phyloP scores from a whole-genome alignment of 2,329 filamentous ascomycete genomes.

The Daldinia sp. region DNA sequence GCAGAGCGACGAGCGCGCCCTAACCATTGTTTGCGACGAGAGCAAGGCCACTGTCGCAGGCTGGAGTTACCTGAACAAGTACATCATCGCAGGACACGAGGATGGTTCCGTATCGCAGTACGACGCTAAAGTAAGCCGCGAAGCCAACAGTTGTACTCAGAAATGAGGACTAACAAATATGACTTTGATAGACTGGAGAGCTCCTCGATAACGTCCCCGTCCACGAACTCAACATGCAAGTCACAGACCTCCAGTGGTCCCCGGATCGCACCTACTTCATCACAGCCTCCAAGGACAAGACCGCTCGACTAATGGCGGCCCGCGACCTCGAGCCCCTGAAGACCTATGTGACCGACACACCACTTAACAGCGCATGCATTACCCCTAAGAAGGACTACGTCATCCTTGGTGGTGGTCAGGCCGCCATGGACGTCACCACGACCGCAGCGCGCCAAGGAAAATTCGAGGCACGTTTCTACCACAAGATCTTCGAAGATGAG shows the following conservation, averaged over 20 bases:
- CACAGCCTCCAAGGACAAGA: slow-evolving; percentile 98
- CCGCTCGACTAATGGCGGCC: slow-evolving; percentile 84
- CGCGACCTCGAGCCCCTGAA: slow-evolving; percentile 92
- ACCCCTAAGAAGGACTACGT: slow-evolving; percentile 98
- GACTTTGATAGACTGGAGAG: slow-evolving; percentile 74
- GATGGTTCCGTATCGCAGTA: slow-evolving; percentile 93
- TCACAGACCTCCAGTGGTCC: slow-evolving; percentile 96
- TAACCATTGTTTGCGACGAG: slow-evolving; percentile 93
- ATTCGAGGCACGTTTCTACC: slow-evolving; percentile 99
- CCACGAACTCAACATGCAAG: slow-evolving; percentile 84
- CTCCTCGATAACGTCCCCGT: slow-evolving; percentile 82
- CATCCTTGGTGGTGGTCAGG: slow-evolving; percentile 97
- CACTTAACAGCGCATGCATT: slow-evolving; percentile 94
- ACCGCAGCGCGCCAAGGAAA: slow-evolving; percentile 95
- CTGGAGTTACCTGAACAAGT: slow-evolving; percentile 94
- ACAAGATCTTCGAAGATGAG: slow-evolving; percentile 99
- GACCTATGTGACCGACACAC: slow-evolving; percentile 91
- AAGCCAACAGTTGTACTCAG: neutral
- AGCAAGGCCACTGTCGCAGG: slow-evolving; percentile 98
- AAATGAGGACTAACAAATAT: slow-evolving; percentile 15
- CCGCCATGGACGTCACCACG: slow-evolving; percentile 98
- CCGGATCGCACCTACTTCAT: slow-evolving; percentile 97
- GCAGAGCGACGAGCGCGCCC: slow-evolving; percentile 83
- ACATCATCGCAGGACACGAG: slow-evolving; percentile 98
- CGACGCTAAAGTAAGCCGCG: slow-evolving; percentile 80